Conservation (phyloP, 495 filamentous ascomycete species). For the Rhypophila decipiens region DNA sequence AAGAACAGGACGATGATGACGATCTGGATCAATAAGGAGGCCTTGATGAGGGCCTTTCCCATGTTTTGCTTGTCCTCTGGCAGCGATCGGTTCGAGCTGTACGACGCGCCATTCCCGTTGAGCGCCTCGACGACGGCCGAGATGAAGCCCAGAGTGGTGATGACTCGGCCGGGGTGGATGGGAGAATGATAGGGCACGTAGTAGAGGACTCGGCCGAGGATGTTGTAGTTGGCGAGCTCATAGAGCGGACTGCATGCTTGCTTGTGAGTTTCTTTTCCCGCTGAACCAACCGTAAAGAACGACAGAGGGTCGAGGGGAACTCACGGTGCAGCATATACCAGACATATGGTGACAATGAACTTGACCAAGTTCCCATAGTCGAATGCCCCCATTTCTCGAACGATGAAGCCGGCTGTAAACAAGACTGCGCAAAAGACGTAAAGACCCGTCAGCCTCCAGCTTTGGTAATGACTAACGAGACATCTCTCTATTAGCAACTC, state of each 20-base stretch:
- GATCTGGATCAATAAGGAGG: slow-evolving; percentile 61
- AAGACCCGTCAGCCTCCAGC: slow-evolving; percentile 34
- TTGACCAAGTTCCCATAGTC: slow-evolving; percentile 50
- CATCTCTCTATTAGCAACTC: slow-evolving; percentile 18
- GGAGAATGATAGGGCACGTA: slow-evolving; percentile 73
- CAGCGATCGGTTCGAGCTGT: slow-evolving; percentile 49
- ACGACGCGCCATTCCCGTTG: slow-evolving; percentile 61
- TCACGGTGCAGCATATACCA: slow-evolving; percentile 62
- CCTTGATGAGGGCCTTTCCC: slow-evolving; percentile 57
- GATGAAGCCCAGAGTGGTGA: slow-evolving; percentile 66
- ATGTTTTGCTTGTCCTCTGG: slow-evolving; percentile 37
- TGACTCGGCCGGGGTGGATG: slow-evolving; percentile 69
- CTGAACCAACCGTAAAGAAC: background rate
- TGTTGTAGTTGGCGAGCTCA: slow-evolving; percentile 68
- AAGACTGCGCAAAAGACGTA: slow-evolving; percentile 32
- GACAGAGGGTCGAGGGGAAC: slow-evolving; percentile 14
- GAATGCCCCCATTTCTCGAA: slow-evolving; percentile 51
- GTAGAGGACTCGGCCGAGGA: slow-evolving; percentile 69
- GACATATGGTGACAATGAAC: slow-evolving; percentile 54
- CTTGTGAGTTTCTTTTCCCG: background rate
- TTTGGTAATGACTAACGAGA: slow-evolving; percentile 46
- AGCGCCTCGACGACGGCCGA: slow-evolving; percentile 57
- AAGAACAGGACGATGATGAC: slow-evolving; percentile 57
- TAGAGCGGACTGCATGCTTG: slow-evolving; percentile 53
- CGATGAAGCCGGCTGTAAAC: slow-evolving; percentile 53